A percentile compares a stretch with the other conserved stretches of the same genome.
These are phyloP conservation scores for Pseudopithomyces maydicus DNA, from an alignment of 2,329 filamentous ascomycete genomes.

Conservation along the genomic window DNA sequence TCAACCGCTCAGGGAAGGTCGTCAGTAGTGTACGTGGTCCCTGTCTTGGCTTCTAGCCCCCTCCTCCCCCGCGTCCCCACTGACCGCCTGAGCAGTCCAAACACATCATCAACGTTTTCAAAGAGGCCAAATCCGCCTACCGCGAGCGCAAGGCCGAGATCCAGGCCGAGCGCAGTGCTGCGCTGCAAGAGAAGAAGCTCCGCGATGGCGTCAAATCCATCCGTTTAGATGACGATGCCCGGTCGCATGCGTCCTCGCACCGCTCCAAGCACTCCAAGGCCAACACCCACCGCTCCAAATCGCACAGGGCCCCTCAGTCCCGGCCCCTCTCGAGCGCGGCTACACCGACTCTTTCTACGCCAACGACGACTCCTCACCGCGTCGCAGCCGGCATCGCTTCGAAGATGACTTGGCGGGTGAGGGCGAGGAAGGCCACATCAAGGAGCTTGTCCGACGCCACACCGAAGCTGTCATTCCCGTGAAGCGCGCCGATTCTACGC, in stretches of 20 bases:
- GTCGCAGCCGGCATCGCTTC: constrained; percentile 30
- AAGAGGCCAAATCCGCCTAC: constrained; percentile 87
- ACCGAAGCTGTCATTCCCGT: constrained; percentile 43
- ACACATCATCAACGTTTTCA: constrained; percentile 87
- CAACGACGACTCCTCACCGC: constrained; percentile 42
- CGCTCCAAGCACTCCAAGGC: constrained; percentile 30
- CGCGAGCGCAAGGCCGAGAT: constrained; percentile 85
- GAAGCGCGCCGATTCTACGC: constrained; percentile 23
- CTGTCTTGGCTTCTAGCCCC: constrained; percentile 7
- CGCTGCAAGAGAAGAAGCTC: constrained; percentile 62
- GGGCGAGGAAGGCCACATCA: constrained; percentile 36
- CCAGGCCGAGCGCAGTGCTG: constrained; percentile 69
- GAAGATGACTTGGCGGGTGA: constrained; percentile 39
- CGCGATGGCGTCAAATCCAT: constrained; percentile 62
- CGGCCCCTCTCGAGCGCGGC: constrained; percentile 50
- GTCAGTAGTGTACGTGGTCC: constrained; percentile 75
- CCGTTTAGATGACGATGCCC: constrained; percentile 47
- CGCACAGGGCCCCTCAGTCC: constrained; percentile 18
- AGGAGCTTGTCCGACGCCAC: constrained; percentile 50
- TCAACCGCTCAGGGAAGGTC: constrained; percentile 90
- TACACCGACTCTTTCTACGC: constrained; percentile 53
- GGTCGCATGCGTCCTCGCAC: constrained; percentile 38
- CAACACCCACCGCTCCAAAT: constrained; percentile 29
- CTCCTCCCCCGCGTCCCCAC: constrained; percentile 13
- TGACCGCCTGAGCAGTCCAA: constrained; percentile 69